These are phyloP conservation scores for Antitrichia curtipendula DNA, from an alignment of 225 moss, liverwort and hornwort genomes.

Conservation along the genomic window DNA sequence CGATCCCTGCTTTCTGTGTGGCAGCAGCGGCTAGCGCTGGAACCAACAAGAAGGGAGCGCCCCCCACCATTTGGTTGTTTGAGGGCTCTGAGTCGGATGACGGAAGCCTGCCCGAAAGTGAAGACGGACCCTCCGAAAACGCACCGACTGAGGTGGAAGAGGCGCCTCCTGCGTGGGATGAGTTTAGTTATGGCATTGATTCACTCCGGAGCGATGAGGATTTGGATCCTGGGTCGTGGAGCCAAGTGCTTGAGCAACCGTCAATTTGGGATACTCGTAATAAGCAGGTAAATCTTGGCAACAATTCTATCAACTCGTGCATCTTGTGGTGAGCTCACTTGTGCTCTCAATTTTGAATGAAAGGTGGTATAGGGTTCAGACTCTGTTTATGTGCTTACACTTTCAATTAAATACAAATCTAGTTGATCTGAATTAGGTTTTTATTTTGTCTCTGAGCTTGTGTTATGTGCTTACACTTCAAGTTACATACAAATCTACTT, in stretches of 20 bases:
- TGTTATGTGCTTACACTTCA: not conserved
- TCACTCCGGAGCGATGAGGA: slow-evolving; percentile 55
- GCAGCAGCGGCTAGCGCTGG: not conserved
- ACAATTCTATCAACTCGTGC: not conserved
- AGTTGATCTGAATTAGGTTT: not conserved
- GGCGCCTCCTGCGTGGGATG: slow-evolving; percentile 61
- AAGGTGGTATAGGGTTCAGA: not conserved
- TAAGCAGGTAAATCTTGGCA: not conserved
- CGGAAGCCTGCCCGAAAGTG: not conserved
- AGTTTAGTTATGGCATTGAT: slow-evolving; percentile 57
- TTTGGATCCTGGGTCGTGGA: slow-evolving; percentile 89
- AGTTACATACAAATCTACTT: not conserved
- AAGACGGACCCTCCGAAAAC: slow-evolving; percentile 2
- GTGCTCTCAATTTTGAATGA: not conserved
- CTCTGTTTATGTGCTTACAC: not conserved
- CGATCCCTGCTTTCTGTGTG: not conserved
- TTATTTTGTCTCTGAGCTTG: not conserved
- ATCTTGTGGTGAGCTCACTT: not conserved
- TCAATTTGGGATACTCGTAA: slow-evolving; percentile 19
- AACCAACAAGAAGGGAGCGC: not conserved
- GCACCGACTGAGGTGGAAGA: slow-evolving; percentile 31
- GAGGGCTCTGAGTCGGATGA: slow-evolving; percentile 17
- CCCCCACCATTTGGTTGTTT: slow-evolving; percentile 4
- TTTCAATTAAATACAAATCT: not conserved
- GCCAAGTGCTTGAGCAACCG: slow-evolving; percentile 46